These are phyloP conservation scores for Verticillium nubilum DNA, from an alignment of 2,329 filamentous ascomycete species.

Conservation along the genomic window DNA sequence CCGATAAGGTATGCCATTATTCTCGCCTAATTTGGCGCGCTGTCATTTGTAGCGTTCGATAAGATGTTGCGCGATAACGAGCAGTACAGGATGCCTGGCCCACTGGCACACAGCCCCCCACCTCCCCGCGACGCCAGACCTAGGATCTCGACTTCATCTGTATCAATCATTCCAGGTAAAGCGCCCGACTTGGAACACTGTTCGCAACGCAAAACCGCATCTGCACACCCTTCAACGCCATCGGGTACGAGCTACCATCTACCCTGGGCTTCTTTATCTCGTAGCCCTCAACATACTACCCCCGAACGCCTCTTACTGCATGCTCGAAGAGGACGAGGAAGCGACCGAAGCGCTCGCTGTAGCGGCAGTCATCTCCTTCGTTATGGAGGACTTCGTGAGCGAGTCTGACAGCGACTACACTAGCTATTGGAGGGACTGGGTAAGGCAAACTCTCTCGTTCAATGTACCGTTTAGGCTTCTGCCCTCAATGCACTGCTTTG, in stretches of 20 bases:
- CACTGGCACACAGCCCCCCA: not conserved
- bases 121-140: not conserved
- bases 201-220: not conserved
- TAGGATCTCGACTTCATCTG: not conserved
- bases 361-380: not conserved
- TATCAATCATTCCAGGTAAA: not conserved
- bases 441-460: conserved; percentile 44
- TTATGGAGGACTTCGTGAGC: conserved; percentile 96
- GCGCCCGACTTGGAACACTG: not conserved
- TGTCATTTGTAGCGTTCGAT: not conserved
- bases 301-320: not conserved
- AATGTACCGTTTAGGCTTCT: not conserved
- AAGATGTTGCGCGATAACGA: not conserved
- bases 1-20: not conserved
- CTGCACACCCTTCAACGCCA: not conserved
- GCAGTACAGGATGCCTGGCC: not conserved
- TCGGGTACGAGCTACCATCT: not conserved
- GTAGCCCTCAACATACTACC: not conserved
- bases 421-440: conserved; percentile 99
- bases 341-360: not conserved
- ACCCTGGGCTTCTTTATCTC: not conserved
- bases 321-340: not conserved
- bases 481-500: too few relatives aligned
- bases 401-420: conserved; percentile 99
- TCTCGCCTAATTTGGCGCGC: not conserved